Evolutionary conservation across 306 rosid genomes (phyloP).

Genomic region (Inga laurina): DNA sequence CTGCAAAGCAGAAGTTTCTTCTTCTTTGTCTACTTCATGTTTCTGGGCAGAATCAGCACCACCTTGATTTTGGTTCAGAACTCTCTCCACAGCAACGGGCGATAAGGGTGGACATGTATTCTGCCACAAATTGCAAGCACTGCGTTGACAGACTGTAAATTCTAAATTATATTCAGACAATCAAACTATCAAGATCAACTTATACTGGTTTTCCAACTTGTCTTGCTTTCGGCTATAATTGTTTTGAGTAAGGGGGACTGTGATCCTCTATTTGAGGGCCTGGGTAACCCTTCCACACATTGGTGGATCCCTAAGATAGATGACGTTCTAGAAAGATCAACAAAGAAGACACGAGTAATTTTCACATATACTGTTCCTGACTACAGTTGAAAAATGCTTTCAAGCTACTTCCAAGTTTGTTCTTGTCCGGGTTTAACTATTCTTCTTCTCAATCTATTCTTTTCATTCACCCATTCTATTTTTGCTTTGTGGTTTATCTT

Average conservation of each 20-base stretch:
- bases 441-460: not conserved
- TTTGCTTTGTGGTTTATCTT: not conserved
- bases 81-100: constrained; percentile 28
- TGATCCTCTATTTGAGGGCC: not conserved
- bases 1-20: constrained; percentile 21
- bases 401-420: not conserved
- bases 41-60: constrained; percentile 27
- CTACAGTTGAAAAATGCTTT: not conserved
- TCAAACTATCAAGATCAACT: constrained; percentile 22
- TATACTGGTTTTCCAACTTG: constrained; percentile 19
- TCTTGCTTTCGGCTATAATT: not conserved
- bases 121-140: constrained; percentile 45
- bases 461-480: not conserved
- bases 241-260: not conserved
- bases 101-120: constrained; percentile 32
- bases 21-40: not conserved
- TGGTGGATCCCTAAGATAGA: not conserved
- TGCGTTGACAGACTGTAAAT: constrained; percentile 33
- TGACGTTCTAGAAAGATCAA: not conserved
- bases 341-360: not conserved
- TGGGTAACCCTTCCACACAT: not conserved
- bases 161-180: constrained; percentile 26
- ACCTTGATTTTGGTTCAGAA: constrained; percentile 33
- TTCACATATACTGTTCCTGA: not conserved
- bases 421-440: not conserved